Evolutionary conservation across 1,139 yeast genomes (phyloP).

Genomic region (Taphrina populina): DNA sequence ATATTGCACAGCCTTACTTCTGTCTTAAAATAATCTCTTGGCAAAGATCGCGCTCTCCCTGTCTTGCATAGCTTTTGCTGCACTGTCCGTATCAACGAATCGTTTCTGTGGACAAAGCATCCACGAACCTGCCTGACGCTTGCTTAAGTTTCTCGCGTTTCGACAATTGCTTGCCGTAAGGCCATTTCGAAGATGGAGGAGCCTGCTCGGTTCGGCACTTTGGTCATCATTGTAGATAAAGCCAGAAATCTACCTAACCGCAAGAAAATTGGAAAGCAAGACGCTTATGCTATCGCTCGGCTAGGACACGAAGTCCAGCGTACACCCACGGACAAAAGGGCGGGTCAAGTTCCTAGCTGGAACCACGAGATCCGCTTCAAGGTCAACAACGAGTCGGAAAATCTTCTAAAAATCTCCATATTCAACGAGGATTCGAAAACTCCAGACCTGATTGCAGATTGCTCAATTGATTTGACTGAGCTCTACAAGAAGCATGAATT

Average conservation of each 20-base stretch:
- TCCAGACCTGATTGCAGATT: constrained; percentile 81
- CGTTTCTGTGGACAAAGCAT: too few species aligned
- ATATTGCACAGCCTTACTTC: too few species aligned
- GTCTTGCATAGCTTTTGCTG: too few species aligned
- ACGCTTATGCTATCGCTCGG: constrained; percentile 78
- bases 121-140: too few species aligned
- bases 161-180: too few species aligned
- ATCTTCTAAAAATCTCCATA: constrained; percentile 59
- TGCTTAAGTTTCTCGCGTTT: too few species aligned
- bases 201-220: constrained; percentile 19
- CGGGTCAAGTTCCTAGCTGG: constrained; percentile 91
- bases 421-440: constrained; percentile 84
- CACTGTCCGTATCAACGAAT: too few species aligned
- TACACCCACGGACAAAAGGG: constrained; percentile 71
- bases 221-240: constrained; percentile 25
- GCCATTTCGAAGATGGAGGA: not conserved
- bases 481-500: constrained; percentile 69
- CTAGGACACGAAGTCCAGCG: constrained; percentile 77
- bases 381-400: constrained; percentile 46
- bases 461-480: constrained; percentile 67
- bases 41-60: too few species aligned
- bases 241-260: constrained; percentile 69
- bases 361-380: constrained; percentile 40
- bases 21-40: too few species aligned
- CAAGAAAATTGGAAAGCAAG: constrained; percentile 79